Evolutionary conservation across 2,329 filamentous ascomycete species (phyloP).

Genomic region (Biscogniauxia mediterranea): DNA sequence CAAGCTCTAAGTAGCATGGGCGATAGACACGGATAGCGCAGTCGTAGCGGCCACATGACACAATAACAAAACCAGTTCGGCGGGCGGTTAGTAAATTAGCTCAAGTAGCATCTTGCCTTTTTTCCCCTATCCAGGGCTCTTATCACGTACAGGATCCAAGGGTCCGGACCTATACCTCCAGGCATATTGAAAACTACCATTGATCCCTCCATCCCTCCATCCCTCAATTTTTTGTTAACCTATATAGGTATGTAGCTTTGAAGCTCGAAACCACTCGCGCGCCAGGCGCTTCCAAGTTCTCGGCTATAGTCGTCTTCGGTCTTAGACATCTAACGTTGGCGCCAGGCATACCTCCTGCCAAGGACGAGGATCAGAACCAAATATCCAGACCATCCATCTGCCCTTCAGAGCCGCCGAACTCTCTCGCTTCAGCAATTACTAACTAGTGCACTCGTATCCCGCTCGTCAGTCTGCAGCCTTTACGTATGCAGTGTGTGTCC

Average conservation of each 20-base stretch:
- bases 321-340: not conserved
- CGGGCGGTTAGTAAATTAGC: not conserved
- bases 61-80: not conserved
- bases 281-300: not conserved
- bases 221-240: not conserved
- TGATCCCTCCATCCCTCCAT: not conserved
- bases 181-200: not conserved
- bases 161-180: not conserved
- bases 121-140: not conserved
- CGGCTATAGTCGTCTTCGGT: not conserved
- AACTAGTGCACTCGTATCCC: constrained; percentile 1
- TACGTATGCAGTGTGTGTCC: not conserved
- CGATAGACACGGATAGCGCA: not conserved
- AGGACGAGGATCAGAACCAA: constrained; percentile 12
- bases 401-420: constrained; percentile 16
- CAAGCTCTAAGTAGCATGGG: not conserved
- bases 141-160: not conserved
- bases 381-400: constrained; percentile 19
- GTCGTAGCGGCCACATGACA: not conserved
- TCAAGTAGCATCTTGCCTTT: not conserved
- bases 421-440: constrained; percentile 19
- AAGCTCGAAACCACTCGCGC: not conserved
- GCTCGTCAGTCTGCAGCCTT: not conserved
- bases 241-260: not conserved
- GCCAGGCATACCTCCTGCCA: not conserved